These are phyloP conservation scores for Cryptosporidium sp. DNA, from an alignment of 169 alveolate species.

Conservation along the genomic window DNA sequence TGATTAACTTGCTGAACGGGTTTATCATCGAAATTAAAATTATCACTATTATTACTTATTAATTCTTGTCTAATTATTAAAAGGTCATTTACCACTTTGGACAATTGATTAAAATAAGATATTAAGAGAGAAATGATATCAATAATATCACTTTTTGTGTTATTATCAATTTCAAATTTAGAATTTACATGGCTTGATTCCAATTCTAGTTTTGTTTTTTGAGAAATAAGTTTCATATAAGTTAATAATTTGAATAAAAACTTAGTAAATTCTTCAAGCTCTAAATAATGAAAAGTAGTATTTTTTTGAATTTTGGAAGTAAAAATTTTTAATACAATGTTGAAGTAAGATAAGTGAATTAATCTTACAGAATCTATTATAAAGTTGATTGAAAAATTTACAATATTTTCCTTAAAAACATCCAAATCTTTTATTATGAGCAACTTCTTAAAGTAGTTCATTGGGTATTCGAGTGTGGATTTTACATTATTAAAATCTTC, in stretches of 20 bases:
- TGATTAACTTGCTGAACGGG: not conserved
- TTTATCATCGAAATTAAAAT: not conserved
- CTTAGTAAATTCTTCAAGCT: not conserved
- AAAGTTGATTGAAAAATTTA: conserved; percentile 27
- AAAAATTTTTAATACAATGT: not conserved
- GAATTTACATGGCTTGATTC: not conserved
- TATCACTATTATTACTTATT: not conserved
- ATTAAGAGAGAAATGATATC: not conserved
- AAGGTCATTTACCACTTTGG: not conserved
- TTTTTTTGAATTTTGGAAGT: not conserved
- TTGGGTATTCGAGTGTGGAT: not conserved
- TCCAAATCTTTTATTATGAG: not conserved
- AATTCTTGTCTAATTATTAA: not conserved
- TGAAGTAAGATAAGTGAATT: conserved; percentile 40
- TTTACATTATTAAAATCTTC: not conserved
- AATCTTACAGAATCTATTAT: conserved; percentile 31
- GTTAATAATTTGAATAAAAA: not conserved
- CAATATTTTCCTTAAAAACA: not conserved
- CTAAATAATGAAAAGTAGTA: not conserved
- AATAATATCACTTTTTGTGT: not conserved
- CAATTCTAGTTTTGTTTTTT: not conserved
- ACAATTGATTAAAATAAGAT: not conserved
- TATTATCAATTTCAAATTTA: not conserved
- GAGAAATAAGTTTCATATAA: not conserved
- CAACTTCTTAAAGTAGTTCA: not conserved